Evolutionary conservation across 805 yeast species (phyloP).

Genomic region (Saccharomyces paradoxus): DNA sequence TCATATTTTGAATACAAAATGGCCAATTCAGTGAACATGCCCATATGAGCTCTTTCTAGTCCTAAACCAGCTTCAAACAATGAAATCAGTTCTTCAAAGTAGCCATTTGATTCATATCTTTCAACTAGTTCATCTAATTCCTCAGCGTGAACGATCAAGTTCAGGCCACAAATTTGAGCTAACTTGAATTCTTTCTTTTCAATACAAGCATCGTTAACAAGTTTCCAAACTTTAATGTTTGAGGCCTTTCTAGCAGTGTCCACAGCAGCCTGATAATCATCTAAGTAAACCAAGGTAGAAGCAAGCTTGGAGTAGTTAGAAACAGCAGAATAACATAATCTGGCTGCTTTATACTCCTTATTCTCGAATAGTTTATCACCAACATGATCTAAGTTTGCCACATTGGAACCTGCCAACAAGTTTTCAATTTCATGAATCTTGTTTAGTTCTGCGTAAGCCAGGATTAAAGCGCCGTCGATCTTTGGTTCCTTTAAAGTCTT

Average conservation of each 20-base stretch:
- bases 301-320: slow-evolving; percentile 95
- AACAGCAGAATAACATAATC: slow-evolving; percentile 71
- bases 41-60: slow-evolving; percentile 98
- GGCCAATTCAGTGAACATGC: slow-evolving; percentile 96
- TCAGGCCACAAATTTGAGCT: slow-evolving; percentile 97
- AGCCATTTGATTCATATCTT: slow-evolving; percentile 83
- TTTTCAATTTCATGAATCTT: slow-evolving; percentile 74
- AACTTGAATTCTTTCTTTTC: slow-evolving; percentile 90
- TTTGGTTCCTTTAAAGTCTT: slow-evolving; percentile 81
- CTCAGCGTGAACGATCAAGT: slow-evolving; percentile 94
- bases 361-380: slow-evolving; percentile 85
- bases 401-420: slow-evolving; percentile 78
- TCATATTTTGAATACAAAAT: slow-evolving; percentile 81
- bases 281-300: slow-evolving; percentile 86
- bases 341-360: slow-evolving; percentile 86
- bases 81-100: slow-evolving; percentile 83
- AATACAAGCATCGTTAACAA: slow-evolving; percentile 93
- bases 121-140: slow-evolving; percentile 84
- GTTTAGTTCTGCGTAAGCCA: slow-evolving; percentile 75
- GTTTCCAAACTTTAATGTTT: slow-evolving; percentile 90
- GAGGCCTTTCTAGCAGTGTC: slow-evolving; percentile 98
- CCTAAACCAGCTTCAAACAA: slow-evolving; percentile 93
- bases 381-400: slow-evolving; percentile 82
- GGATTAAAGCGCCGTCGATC: slow-evolving; percentile 85
- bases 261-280: slow-evolving; percentile 92